These are phyloP conservation scores for Mortierella sp. DNA, from an alignment of 371 early-diverging fungal species.

Conservation along the genomic window DNA sequence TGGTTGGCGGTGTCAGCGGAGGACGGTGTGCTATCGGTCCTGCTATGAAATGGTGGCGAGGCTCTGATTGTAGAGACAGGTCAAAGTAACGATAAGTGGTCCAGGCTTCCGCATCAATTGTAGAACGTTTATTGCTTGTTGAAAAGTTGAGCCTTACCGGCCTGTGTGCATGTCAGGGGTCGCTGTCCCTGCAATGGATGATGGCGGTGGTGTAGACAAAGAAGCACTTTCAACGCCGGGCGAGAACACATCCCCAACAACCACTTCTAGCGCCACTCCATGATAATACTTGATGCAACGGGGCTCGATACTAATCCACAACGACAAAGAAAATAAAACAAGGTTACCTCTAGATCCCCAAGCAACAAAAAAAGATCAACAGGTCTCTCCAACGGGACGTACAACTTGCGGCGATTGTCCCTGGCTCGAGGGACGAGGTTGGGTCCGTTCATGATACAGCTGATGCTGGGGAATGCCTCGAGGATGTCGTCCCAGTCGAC, in stretches of 20 bases:
- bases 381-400: not conserved
- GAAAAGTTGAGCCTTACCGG: not conserved
- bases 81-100: not conserved
- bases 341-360: not conserved
- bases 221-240: not conserved
- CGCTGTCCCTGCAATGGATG: not conserved
- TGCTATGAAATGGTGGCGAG: not conserved
- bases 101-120: not conserved
- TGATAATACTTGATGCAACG: slow-evolving; percentile 9
- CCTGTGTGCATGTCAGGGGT: not conserved
- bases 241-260: not conserved
- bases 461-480: slow-evolving; percentile 28
- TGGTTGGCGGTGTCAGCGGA: not conserved
- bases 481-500: slow-evolving; percentile 41
- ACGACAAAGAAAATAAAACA: too few species aligned
- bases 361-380: not conserved
- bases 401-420: slow-evolving; percentile 29
- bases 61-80: not conserved
- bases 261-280: not conserved
- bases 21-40: not conserved
- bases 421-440: slow-evolving; percentile 27
- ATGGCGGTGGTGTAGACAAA: not conserved
- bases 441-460: slow-evolving; percentile 24
- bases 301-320: not conserved
- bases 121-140: not conserved